These are phyloP conservation scores for Zymoseptoria pseudotritici DNA, from an alignment of 2,329 filamentous ascomycete species.

Conservation along the genomic window DNA sequence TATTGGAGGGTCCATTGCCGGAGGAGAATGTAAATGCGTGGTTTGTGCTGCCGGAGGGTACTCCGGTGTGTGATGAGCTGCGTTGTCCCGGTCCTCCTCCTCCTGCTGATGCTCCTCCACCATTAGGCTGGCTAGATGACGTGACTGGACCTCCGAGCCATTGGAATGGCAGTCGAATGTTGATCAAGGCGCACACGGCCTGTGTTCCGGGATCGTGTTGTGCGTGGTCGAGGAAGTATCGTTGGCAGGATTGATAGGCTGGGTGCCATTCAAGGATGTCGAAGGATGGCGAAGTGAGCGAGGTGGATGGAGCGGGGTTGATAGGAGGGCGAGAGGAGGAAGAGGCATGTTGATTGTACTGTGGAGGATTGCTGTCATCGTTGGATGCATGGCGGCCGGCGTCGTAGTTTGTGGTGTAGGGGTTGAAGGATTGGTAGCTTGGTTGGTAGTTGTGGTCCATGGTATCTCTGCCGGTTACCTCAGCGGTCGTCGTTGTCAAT, in stretches of 20 bases:
- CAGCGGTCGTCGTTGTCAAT: neutral
- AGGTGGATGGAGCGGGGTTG: conserved; percentile 2
- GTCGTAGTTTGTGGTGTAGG: neutral
- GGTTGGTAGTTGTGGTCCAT: neutral
- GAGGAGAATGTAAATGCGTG: neutral
- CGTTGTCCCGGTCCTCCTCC: neutral
- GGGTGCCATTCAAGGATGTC: conserved; percentile 92
- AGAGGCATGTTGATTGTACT: neutral
- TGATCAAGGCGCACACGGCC: conserved; percentile 81
- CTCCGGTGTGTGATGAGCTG: neutral
- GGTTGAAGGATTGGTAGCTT: neutral
- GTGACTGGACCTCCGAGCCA: conserved; percentile 47
- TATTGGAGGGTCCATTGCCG: neutral
- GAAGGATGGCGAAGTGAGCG: conserved; percentile 45
- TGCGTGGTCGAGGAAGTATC: conserved; percentile 85
- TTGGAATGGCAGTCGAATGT: conserved; percentile 86
- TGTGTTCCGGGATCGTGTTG: conserved; percentile 79
- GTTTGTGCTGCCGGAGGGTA: neutral
- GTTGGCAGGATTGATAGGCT: conserved; percentile 79
- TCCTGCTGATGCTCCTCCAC: neutral
- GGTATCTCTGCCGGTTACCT: too few relatives aligned
- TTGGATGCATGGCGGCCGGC: neutral
- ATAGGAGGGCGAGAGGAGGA: neutral
- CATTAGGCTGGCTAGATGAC: conserved; percentile 16
- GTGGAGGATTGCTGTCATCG: neutral